Evolutionary conservation across 2,329 filamentous ascomycete genomes (phyloP), one percentile per base, ranked within the genome.

Genomic region (Arthrinium phaeospermum): DNA sequence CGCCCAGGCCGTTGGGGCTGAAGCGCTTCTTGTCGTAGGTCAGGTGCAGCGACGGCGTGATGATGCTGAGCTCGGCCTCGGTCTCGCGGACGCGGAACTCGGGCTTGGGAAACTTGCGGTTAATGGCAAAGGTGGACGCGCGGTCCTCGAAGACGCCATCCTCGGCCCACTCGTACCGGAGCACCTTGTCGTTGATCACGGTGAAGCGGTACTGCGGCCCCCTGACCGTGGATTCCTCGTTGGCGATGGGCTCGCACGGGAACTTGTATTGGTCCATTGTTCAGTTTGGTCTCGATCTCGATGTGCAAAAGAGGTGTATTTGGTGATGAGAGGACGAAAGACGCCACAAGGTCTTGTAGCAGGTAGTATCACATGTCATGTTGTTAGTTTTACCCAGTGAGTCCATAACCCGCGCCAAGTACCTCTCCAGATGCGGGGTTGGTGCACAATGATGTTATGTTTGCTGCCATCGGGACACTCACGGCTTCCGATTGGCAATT

Each of bases 121-220:
- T 87, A 72, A 89, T 83, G 24, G 90, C 90, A 77, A 92, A 90
- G 19, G 87, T 88, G 0, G 89, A 91, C 0, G 88, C 87, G 4
- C 90, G 86, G 76, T 92, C 89, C 77, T 92, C 90, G 75, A 92
- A 92, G 49, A 81, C 77, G 69, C 86, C 85, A 74, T 92, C 89
- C 13, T 84, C 81, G 0, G 90, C 85, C 88, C 89, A 92, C 80
- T 92, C 90, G 74, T 88, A 91, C 41, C 90, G 87, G 46, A 92
- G 74, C 3, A 91, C 82, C 3, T 86, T 82, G 70, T 90, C 86
- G 14, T 84, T 86, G 68, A 92, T 82, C 67, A 92, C 74, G 12
- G 87, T 91, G 78, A 92, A 91, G 71, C 90, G 87, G 78, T 88
- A 91, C 68, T 86, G 83, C 51, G 81, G 78, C 71, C 86, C 86